Evolutionary conservation across 805 yeast genomes (phyloP), one percentile per base, ranked within the genome.

Genomic region (Wickerhamomyces alni): DNA sequence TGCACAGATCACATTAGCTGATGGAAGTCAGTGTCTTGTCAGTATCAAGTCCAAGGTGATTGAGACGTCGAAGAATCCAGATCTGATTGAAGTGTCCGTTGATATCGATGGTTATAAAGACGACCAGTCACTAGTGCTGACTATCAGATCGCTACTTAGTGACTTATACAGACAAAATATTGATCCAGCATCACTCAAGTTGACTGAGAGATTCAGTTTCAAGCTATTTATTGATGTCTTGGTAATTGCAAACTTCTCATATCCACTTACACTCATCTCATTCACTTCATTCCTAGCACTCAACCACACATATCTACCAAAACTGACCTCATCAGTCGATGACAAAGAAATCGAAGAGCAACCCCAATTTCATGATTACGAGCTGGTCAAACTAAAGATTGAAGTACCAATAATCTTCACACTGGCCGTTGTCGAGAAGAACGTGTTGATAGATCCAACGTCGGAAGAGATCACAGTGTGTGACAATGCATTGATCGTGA

Each of bases 1-100:
- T 2, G 83, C 97, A 0, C 74, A 95, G 63, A 76, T 91, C 16
- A 73, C 88, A 47, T 74, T 87, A 26, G 73, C 84, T 36, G 98
- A 91, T 60, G 98, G 99, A 17, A 77, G 87, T 45, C 98, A 93
- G 62, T 87, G 96, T 52, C 82, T 93, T 26, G 91, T 87, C 5
- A 93, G 97, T 54, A 74, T 91, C 35, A 93, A 93, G 62, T 77
- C 89, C 11, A 83, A 84, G 52, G 96, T 89, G 3, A 84, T 86
- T 13, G 70, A 66, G 35, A 63, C 62, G 41, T 50, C 61, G 6
- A 43, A 41, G 12, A 70, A 72, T 15, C 51, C 67, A 0, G 77
- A 74, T 16, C 62, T 87, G 28, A 65, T 89, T 9, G 78, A 79
- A 33, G 80, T 88, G 22, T 95, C 86, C 39, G 78, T 91, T 13